Evolutionary conservation across 345 rosid species (phyloP).

Genomic region (Bretschneidera sinensis): DNA sequence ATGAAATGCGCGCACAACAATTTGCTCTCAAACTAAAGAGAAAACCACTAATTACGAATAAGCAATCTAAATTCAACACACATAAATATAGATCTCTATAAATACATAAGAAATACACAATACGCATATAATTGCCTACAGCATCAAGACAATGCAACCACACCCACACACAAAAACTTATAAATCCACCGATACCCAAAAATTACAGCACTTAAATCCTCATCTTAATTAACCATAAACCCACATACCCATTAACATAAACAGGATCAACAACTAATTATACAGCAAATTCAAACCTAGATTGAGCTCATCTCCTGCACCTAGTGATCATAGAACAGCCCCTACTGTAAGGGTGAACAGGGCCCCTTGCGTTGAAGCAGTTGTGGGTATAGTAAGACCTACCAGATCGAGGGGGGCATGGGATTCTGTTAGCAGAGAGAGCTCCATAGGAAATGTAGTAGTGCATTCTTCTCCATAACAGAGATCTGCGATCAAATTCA

Average conservation of each 20-base stretch:
- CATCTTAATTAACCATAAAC: not conserved
- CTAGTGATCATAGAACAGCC: conserved; percentile 76
- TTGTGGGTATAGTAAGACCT: conserved; percentile 88
- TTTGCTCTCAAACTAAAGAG: too few species aligned
- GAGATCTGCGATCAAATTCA: conserved; percentile 46
- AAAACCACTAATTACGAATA: too few species aligned
- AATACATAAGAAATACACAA: too few species aligned
- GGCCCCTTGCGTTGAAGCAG: conserved; percentile 58
- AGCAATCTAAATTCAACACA: too few species aligned
- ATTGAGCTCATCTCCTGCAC: conserved; percentile 53
- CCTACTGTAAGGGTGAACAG: conserved; percentile 69
- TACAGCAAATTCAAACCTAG: conserved; percentile 5
- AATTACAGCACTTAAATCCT: too few species aligned
- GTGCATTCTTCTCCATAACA: conserved; percentile 57
- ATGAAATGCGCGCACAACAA: too few species aligned
- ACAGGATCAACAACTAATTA: conserved; percentile 7
- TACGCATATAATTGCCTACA: too few species aligned
- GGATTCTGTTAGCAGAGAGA: conserved; percentile 71
- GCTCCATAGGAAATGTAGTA: conserved; percentile 93
- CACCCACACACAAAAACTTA: conserved; percentile 1
- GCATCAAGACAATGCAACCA: not conserved
- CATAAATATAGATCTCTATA: too few species aligned
- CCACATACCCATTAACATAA: conserved; percentile 11
- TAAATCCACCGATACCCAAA: too few species aligned
- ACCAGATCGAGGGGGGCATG: conserved; percentile 92